These are phyloP conservation scores for Neospora caninum DNA, from an alignment of 169 alveolate genomes.

Conservation along the genomic window DNA sequence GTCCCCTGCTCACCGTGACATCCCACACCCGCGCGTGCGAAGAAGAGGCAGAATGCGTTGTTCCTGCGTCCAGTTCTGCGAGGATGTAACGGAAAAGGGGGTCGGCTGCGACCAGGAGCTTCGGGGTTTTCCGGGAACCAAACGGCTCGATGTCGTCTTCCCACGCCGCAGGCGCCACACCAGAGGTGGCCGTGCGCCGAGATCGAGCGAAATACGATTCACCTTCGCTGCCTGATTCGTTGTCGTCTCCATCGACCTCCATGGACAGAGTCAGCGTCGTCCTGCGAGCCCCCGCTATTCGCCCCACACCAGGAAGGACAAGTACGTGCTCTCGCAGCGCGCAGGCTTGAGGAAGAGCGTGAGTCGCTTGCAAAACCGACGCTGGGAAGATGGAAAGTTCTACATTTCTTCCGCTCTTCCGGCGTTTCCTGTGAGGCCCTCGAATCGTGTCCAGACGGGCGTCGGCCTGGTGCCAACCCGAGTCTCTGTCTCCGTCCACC, in stretches of 20 bases:
- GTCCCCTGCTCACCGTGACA: not conserved
- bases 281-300: not conserved
- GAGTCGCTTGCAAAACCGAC: not conserved
- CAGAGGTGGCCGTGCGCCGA: not conserved
- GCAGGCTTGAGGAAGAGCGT: not conserved
- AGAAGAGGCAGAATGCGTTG: not conserved
- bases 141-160: not conserved
- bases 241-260: not conserved
- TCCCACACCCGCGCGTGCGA: not conserved
- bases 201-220: not conserved
- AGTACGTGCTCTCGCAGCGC: not conserved
- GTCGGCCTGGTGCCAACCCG: too few species aligned
- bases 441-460: too few species aligned
- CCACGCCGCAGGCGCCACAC: not conserved
- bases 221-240: not conserved
- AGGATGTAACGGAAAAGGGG: not conserved
- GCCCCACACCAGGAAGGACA: not conserved
- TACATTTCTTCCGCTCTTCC: not conserved
- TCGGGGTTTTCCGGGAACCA: not conserved
- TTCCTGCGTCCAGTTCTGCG: not conserved
- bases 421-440: not conserved
- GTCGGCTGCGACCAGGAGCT: conserved; percentile 35
- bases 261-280: not conserved
- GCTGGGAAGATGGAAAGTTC: not conserved
- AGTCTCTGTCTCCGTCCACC: not conserved